Base-by-base conservation (phyloP, 2,329 filamentous ascomycete species). In the Aureobasidium sp. region DNA sequence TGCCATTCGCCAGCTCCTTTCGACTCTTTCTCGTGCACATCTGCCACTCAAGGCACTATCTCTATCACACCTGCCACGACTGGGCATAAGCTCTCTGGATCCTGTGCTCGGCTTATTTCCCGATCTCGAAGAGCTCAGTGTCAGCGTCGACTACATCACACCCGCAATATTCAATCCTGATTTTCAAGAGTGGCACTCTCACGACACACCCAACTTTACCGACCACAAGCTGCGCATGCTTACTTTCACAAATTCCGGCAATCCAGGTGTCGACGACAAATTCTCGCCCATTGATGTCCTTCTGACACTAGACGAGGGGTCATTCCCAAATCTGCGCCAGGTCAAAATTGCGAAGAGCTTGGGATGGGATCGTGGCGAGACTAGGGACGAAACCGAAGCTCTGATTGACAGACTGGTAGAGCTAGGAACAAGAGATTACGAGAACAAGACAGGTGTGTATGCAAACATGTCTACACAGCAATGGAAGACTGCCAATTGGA, bases 141-240 rank as follows among this genome's bases (percentile, higher is more conserved):
- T 80, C 48, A 74, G 76, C 26, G 70, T 79, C 10, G 78, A 80
- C 64, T 80, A 79, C 68, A 76, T 81, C 57, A 76, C 71, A n/a
- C 70, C 70, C 3, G 66, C 70, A 9, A 64, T 75, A 46, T 78
- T 80, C 65, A 75, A 73, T 44, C 65, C 67, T 7, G 50, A 32
- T 6, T 61, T 56, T 20, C 57, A 62, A 41, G 51, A 61, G 23
- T 61, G 37, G 50, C 44, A 50, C 1, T 26, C 37, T 3, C 37
- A 41, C 3, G 27, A 51, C 3, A 47, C n/a, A 13, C 57, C 57
- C 7, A 27, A 61, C 50, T 59, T 53, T 27, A 52, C 53, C 53
- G 27, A 71, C 6, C 71, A 73, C 27, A 71, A 75, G 1, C 67
- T 80, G 2, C 69, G 73, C 37, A 68, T 62, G 0, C 70, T 80